Evolutionary conservation across 1,139 yeast species (phyloP), one percentile per base, ranked within the genome.

Genomic region (Diutina catenulata): DNA sequence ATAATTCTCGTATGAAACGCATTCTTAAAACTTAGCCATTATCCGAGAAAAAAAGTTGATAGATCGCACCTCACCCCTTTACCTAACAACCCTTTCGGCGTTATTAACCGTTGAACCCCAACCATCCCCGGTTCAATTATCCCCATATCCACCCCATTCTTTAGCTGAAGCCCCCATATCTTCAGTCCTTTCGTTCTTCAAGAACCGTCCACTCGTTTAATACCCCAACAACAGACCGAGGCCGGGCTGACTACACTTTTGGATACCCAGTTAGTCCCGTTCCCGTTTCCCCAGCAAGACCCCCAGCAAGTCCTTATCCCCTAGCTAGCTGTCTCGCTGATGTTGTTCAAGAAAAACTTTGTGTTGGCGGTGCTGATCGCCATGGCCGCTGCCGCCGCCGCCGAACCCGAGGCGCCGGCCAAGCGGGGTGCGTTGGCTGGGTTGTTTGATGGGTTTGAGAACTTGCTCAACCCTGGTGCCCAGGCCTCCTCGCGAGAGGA

Each of bases 1-100:
- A 7, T 19, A 24, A 31, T 31, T 31, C 35, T 25, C 35, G 15
- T 31, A 26, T 31, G 35, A 31, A 31, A 31, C 35, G 35, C 35
- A 20, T 14, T 16, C 25, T 31, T 31, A 31, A 31, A 31, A 31
- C 35, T 13, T 31, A 31, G 35, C 35, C 35, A 31, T 13, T 8
- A 21, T 16, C 33, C 33, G 10, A 24, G n/a, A 26, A 11, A 20
- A 31, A 20, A 31, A 29, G 21, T 21, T 21, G 15, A n/a, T 13
- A 27, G 29, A 18, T 27, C 29, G 29, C 13, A 27, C 5, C 15
- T 11, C 6, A 13, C 10, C 29, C 29, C 29, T 13, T 11, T 11
- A n/a, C 9, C 10, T 14, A n/a, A 7, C 24, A 22, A 22, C 24
- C 24, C 24, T 10, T 10, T 27, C 20, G 4, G 5, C 20, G 20